A percentile compares a stretch with the other conserved stretches of the same genome.
phyloP scores from a whole-genome alignment of 495 filamentous ascomycete species.

The Neurospora sp. region DNA sequence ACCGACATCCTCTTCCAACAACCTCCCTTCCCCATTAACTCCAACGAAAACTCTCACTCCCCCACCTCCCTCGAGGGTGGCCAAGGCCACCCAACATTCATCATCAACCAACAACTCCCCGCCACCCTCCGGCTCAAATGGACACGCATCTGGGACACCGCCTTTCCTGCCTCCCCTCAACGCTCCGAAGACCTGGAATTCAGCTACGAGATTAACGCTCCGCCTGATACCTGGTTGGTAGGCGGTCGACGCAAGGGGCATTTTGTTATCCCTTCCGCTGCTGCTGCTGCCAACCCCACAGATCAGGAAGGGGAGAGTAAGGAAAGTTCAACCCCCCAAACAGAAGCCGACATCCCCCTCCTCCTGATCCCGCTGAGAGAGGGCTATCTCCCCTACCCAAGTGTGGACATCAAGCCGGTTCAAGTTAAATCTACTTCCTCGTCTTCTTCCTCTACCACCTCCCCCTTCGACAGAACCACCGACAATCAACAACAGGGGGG shows the following conservation, averaged over 20 bases:
- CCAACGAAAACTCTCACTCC: conserved; percentile 8
- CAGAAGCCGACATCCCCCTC: conserved; percentile 46
- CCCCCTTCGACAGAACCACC: not conserved
- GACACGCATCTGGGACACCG: conserved; percentile 67
- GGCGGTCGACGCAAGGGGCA: conserved; percentile 71
- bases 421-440: conserved; percentile 26
- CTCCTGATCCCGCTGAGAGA: conserved; percentile 69
- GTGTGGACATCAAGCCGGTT: conserved; percentile 61
- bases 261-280: conserved; percentile 37
- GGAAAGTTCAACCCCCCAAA: conserved; percentile 32
- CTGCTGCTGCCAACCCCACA: too few relatives aligned
- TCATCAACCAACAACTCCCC: conserved; percentile 58
- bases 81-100: conserved; percentile 31
- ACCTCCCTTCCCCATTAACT: conserved; percentile 19
- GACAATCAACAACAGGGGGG: too few relatives aligned
- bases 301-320: conserved; percentile 1
- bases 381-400: conserved; percentile 67
- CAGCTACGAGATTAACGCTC: conserved; percentile 70
- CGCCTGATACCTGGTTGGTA: conserved; percentile 70
- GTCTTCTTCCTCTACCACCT: not conserved
- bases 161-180: conserved; percentile 18
- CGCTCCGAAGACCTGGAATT: conserved; percentile 56
- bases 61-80: conserved; percentile 9
- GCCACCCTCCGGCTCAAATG: conserved; percentile 64
- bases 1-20: conserved; percentile 55